Evolutionary conservation across 371 early-diverging fungal species (phyloP), one percentile per base, ranked within the genome.

Genomic region (Quaeritorhiza haematococci): DNA sequence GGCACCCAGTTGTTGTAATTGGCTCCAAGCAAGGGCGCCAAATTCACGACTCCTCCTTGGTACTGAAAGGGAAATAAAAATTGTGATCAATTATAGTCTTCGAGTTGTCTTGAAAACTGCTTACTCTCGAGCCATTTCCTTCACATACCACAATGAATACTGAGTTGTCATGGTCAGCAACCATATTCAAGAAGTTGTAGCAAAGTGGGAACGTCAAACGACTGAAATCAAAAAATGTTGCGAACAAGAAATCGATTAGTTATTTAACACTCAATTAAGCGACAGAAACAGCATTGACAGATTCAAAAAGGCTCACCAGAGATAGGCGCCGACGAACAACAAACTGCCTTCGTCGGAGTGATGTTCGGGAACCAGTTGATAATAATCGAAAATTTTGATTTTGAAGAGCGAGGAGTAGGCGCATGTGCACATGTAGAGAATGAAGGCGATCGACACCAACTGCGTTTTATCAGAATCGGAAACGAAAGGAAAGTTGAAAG

Each of bases 381-480:
- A 92, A 28, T 86, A 74, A 59, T 89, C 89, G 65, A 95, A 88
- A 15, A 92, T 74, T 49, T 83, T 84, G 63, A 96, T 76, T 60
- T 87, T 89, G 73, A 94, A 88, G 5, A 96, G 78, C 3, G 93
- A 84, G 21, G 86, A 83, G 63, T 93, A 96, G 1, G 93, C 88
- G 59, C 94, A 93, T n/a, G 84, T 63, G 58, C 89, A 88, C 94
- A 96, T 91, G 75, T 90, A 96, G 4, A 84, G 72, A 49, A 96
- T 71, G 30, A 89, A 83, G 33, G 84, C 68, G 49, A 93, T 84
- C 3, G 89, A 78, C 21, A 90, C 63, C 3, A 84, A 56, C 90
- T 93, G 55, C n/a, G n/a, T n/a, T n/a, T n/a, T n/a, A n/a, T n/a
- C n/a, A n/a, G n/a, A n/a, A n/a, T n/a, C n/a, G n/a, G n/a, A n/a